Evolutionary conservation across 306 rosid genomes (phyloP), one percentile per base, ranked within the genome.

Genomic region (Neltuma alba): DNA sequence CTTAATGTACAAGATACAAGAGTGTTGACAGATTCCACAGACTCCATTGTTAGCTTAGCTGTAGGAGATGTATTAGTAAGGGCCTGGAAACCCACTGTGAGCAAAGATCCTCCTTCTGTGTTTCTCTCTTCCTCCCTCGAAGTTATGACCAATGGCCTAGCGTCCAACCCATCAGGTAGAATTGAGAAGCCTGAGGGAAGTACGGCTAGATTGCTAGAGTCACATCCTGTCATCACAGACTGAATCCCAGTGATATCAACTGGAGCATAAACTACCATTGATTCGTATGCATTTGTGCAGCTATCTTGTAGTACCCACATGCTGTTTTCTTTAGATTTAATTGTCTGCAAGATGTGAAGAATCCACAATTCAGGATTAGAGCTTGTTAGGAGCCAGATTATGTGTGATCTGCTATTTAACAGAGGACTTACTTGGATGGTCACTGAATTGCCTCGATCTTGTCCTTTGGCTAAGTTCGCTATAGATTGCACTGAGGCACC

Each of bases 381-480:
- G 7, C 38, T 61, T 18, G 15, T 61, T 1, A 30, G n/a, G 38
- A 61, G 18, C 67, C 67, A 61, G 20, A 61, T 15, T 61, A 13
- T 31, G n/a, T 27, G 11, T 14, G n/a, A 62, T 30, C 15, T 62
- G 3, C 5, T 47, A 4, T 57, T 0, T 8, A 25, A n/a, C 27
- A 20, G 66, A 33, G 25, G 77, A 83, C 89, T 86, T 81, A 93
- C 98, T 82, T 96, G 99, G 80, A 96, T 86, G 70, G 92, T 74
- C 38, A 91, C 99, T 25, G 96, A 85, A 83, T 96, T 96, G 89
- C 99, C 98, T 40, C 99, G 85, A 81, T 96, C 99, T 83, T 96
- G 96, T 76, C 99, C 99, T 79, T 96, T 93, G 50, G 99, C 87
- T 52, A 93, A 86, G 86, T 91, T 93, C 44, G 99, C 97, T 16